Percentiles rank a stretch among this genome's conserved stretches.
Evolutionary conservation across 257 asterid genomes (phyloP).

Genomic region (Solanum verrucosum): DNA sequence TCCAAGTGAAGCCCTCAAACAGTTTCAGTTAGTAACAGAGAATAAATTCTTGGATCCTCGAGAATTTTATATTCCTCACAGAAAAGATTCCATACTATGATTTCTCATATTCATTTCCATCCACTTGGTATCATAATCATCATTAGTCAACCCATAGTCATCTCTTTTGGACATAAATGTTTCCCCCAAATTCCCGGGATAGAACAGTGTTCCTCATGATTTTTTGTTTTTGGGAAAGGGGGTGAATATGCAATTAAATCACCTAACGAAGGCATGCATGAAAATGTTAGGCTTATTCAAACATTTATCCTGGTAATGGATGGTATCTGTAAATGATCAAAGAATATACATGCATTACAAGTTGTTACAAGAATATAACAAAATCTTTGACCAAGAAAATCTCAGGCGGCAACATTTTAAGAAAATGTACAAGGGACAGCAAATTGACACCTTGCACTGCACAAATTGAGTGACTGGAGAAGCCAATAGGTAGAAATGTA

Average conservation of each 20-base stretch:
- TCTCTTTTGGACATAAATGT: background rate
- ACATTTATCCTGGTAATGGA: background rate
- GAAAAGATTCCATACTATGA: background rate
- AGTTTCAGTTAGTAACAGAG: background rate
- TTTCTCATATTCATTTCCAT: background rate
- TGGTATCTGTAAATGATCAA: background rate
- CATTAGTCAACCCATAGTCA: background rate
- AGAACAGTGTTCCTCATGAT: background rate
- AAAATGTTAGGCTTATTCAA: background rate
- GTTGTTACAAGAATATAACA: background rate
- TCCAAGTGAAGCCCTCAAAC: background rate
- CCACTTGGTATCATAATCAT: background rate
- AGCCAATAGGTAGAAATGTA: background rate
- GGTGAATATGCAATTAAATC: background rate
- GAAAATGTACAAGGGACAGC: background rate
- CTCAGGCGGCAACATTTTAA: background rate
- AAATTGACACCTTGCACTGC: background rate
- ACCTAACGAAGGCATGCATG: background rate
- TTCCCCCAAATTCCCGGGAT: background rate
- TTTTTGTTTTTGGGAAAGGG: background rate
- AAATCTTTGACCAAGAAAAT: background rate
- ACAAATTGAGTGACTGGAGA: background rate
- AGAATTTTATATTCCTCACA: background rate
- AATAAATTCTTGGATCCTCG: background rate
- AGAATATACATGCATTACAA: background rate